Evolutionary conservation across 148 eudicot genomes (phyloP).

Genomic region (Polygonum aviculare): DNA sequence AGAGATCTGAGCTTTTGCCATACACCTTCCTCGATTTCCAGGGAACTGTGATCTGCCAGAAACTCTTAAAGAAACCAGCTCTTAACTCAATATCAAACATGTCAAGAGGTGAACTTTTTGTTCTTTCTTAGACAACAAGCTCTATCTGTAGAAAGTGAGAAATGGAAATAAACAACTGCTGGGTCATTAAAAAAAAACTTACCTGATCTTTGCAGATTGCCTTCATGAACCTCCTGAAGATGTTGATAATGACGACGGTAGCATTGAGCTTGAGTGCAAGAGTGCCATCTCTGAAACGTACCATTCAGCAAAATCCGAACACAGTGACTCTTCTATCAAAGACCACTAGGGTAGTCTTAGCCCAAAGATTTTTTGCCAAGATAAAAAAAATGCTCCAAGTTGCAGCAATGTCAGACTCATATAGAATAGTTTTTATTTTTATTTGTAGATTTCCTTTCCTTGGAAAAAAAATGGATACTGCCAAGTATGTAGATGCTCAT

Average conservation of each 20-base stretch:
- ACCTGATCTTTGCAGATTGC: constrained; percentile 25
- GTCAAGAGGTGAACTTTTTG: constrained; percentile 20
- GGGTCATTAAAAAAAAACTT: not conserved
- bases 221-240: constrained; percentile 11
- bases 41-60: constrained; percentile 86
- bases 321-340: not conserved
- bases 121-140: not conserved
- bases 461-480: not conserved
- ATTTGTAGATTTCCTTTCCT: not conserved
- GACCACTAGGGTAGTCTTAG: constrained; percentile 5
- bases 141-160: not conserved
- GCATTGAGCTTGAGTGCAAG: not conserved
- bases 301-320: not conserved
- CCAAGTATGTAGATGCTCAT: not conserved
- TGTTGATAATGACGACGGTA: not conserved
- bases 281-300: constrained; percentile 6
- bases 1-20: constrained; percentile 46
- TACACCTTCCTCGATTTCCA: constrained; percentile 76
- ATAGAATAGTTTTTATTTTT: not conserved
- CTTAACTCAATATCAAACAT: constrained; percentile 11
- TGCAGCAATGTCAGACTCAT: not conserved
- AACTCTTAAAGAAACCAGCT: constrained; percentile 33
- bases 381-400: not conserved
- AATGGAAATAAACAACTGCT: not conserved
- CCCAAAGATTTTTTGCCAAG: not conserved